Evolutionary conservation across 1,139 yeast genomes (phyloP).

Genomic region (Magnusiomyces fungicola): DNA sequence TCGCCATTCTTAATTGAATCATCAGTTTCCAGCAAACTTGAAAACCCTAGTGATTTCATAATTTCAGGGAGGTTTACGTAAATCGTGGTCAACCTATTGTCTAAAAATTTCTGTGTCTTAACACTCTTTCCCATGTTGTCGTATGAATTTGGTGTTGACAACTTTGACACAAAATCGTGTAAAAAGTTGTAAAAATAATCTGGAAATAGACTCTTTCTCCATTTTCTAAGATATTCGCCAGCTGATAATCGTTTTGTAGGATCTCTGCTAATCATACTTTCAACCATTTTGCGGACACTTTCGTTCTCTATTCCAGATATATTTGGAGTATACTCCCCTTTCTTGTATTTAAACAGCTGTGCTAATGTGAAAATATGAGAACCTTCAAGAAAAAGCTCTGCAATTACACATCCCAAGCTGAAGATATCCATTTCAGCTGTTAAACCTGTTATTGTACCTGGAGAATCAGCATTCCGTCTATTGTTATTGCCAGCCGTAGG

Average conservation of each 20-base stretch:
- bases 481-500: conserved; percentile 33
- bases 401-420: conserved; percentile 84
- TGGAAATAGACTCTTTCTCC: conserved; percentile 52
- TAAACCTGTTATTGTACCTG: conserved; percentile 34
- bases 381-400: conserved; percentile 83
- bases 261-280: conserved; percentile 54
- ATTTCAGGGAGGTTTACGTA: conserved; percentile 36
- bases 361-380: conserved; percentile 79
- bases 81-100: conserved; percentile 12
- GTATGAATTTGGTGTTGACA: conserved; percentile 28
- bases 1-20: conserved; percentile 6
- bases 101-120: conserved; percentile 11
- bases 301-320: conserved; percentile 47
- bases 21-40: conserved; percentile 8
- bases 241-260: conserved; percentile 58
- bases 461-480: too few species aligned
- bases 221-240: conserved; percentile 44
- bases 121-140: conserved; percentile 3
- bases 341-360: conserved; percentile 75
- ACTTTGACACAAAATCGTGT: conserved; percentile 53
- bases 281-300: conserved; percentile 46
- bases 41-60: conserved; percentile 10
- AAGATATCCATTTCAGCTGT: conserved; percentile 79
- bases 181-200: conserved; percentile 61
- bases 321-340: conserved; percentile 59